Base-by-base conservation (phyloP, 306 rosid species). In the Corylus heterophylla region DNA sequence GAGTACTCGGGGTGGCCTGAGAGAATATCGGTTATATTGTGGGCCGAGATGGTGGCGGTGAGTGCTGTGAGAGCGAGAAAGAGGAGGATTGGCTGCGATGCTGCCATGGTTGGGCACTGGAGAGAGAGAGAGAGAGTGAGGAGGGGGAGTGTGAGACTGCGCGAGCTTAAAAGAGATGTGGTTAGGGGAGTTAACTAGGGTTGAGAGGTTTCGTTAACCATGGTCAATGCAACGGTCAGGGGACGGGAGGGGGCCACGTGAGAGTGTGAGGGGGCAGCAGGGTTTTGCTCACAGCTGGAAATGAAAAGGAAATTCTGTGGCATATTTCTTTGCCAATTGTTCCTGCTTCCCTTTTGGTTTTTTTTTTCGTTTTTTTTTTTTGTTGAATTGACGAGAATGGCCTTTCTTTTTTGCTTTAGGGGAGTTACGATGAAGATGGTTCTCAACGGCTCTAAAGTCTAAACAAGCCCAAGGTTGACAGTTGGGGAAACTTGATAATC, bases 11-110 rank as follows among this genome's bases (percentile, higher is more conserved):
- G 93, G 75, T 70, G 66, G 44, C 56, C 88, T 0, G 88, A 68
- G 73, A 95, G 99, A 56, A 95, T 91, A 37, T 76, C 92, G 70
- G 99, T 93, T 88, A 95, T 95, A 84, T 95, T 93, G 88, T 95
- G 99, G 86, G 88, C 97, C 54, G 93, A 82, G 87, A 74, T 78
- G 49, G 74, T 55, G 87, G 87, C 74, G 56, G 76, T 17, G 22
- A 81, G 18, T 20, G 77, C 12, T 7, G 76, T 4, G 80, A 84
- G 48, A 42, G 76, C 2, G 48, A 82, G 68, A 29, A 84, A 27
- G 79, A 85, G 69, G 55, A 80, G 12, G 58, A 78, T 12, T 63
- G 51, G 22, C 20, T 44, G 82, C 12, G 31, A 3, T 2, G 59
- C 14, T 12, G 44, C 90, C 98, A 95, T 95, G 62, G 69, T 54